Base-by-base conservation (phyloP, 1,284 basidiomycete species). In the Sanghuangporus baumii region DNA sequence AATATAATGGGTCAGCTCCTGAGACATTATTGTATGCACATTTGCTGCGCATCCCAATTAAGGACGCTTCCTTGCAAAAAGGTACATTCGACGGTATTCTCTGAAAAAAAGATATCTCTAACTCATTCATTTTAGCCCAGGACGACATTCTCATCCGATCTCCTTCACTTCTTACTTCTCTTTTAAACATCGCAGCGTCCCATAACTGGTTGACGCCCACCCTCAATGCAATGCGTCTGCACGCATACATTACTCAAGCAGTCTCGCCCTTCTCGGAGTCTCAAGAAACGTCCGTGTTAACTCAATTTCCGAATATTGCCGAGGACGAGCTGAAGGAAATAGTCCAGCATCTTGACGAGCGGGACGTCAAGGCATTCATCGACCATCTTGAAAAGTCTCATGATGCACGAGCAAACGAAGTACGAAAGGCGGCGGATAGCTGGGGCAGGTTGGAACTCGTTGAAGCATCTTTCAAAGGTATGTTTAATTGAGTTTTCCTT, bases 181-280 rank as follows among this genome's bases (percentile, higher is more conserved):
- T 98, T 55, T 80, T 95, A 64, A 91, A 88, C 68, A 93, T 98
- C 69, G 81, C 89, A 0, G 82, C 92, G 23, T 84, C 95, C 0
- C 93, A 95, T 70, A 95, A 88, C 73, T 99, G 96, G 95, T 85
- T 98, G n/a, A 73, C 83, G 11, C 89, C 94, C 0, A 89, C 93
- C 0, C 78, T 94, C 37, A 78, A 84, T 36, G 80, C 90, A 66
- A 91, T 96, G 84, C 87, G 89, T 55, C 79, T 99, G 18, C 90
- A 96, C 66, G 86, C 93, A 14, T 87, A 88, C 73, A 78, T 99
- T 52, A 82, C 88, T 0, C 97, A 99, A 75, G 96, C 94, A 0
- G 77, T 96, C 14, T 82, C 88, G 8, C 88, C 89, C 4, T 79
- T 69, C 55, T 20, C 57, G 20, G 26, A 55, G 57, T 63, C 73